Base-by-base conservation (phyloP, 106 monocot species). In the Cymbidium sinense region DNA sequence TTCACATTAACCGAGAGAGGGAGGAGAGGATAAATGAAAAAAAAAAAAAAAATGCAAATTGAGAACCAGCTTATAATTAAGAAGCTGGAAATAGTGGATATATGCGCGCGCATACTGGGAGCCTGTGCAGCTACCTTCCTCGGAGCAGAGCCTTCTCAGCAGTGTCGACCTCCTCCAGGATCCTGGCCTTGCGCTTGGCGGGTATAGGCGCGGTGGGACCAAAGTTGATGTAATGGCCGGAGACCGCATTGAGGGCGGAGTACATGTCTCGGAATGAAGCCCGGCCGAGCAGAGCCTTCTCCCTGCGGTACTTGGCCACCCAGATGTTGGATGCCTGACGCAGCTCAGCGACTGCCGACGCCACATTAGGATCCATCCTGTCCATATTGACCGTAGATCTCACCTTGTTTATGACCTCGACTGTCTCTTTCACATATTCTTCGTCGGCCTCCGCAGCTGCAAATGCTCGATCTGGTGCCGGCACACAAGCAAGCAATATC, bases 211-310 rank as follows among this genome's bases (percentile, higher is more conserved):
- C 88, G 10, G 96, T 91, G 34, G 96, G 96, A 27, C 96, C 96
- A 73, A 96, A 96, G 85, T 91, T 96, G 64, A 96, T 88, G 87
- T 91, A 96, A 79, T 96, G 96, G 10, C 96, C 96, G 23, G 96
- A 96, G 19, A 96, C 94, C 27, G 96, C 96, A 78, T 96, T 96
- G 74, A 96, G 86, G 11, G 96, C 96, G 6, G 96, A 96, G 80
- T 96, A 96, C 79, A 96, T 83, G 70, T 96, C 96, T 15, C 96
- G 64, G 88, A 96, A 96, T 27, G 96, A 96, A 19, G 88, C 28
- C 21, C 91, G 78, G 11, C 88, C 96, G 7, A 96, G 86, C 20
- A 96, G 89, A 2, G 80, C 13, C 87, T 94, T 96, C 90, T 96
- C 96, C 70, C 93, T 70, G 39, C 96, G 72, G 85, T 94, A 96